Base-by-base conservation (phyloP, 768 basidiomycete genomes). In the Lactarius vividus region DNA sequence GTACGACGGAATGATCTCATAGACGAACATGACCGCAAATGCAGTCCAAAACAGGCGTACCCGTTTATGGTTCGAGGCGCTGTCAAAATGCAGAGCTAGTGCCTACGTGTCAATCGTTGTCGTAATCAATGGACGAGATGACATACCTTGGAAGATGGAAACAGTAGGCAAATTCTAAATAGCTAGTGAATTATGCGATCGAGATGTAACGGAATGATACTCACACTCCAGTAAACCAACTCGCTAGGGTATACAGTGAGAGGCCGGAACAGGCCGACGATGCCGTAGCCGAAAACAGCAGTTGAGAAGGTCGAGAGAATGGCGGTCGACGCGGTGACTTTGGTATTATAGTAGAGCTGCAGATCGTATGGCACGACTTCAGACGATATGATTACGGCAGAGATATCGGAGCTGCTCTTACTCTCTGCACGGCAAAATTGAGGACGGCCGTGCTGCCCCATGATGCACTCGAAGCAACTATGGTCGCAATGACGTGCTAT, bases 271-370 rank as follows among this genome's bases (percentile, higher is more conserved):
- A 88, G 69, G 4, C 87, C 86, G 5, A 85, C 84, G 8, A 88
- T 74, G 2, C 85, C 85, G 68, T 86, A 87, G 81, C 84, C 85
- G 73, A 88, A 87, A 72, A 84, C 85, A 5, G 83, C 84, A 0
- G 85, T 85, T 2, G 85, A 87, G 74, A 87, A 87, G 0, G 85
- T 87, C 0, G 84, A 83, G 11, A 88, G 79, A 37, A 87, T 76
- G 8, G 85, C 85, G 3, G 85, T 85, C 0, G 81, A 78, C 0
- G 84, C 82, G 54, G 35, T 35, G 13, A 35, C 35, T 35, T 83
- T 75, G 4, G 83, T 84, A 65, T 84, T 76, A 71, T 87, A 88
- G 72, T 83, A 88, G 2, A 88, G 79, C 84, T 86, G 60, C 20
- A 20, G 5, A 44, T 23, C 35, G n/a, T 3, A 9, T 11, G 4